Base-by-base conservation (phyloP, 768 basidiomycete species). In the Amanita exitialis region DNA sequence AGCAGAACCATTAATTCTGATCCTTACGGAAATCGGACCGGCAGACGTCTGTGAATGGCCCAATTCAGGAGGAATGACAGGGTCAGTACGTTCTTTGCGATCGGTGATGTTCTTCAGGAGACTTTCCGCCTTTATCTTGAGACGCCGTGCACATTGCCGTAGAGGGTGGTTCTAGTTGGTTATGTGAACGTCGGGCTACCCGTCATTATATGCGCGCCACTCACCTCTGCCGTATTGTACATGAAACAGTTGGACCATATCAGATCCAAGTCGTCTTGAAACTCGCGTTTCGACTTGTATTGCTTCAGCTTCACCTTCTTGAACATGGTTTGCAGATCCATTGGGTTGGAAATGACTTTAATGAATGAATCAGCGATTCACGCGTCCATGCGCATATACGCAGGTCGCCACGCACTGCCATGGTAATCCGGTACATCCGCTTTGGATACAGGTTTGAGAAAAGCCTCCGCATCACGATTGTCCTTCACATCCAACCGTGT, bases 221-320 rank as follows among this genome's bases (percentile, higher is more conserved):
- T 54, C 58, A 91, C 94, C 72, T 92, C 87, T 9, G 83, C 77
- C 15, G 89, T 84, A 65, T 99, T 99, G 66, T 98, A 98, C 4
- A 77, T 82, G 56, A 86, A 78, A 66, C 95, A 97, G 57, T 98
- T 99, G 42, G 82, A 81, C 96, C 96, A 99, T 57, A 99, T 97
- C 54, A 97, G 79, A 57, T 95, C 90, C 38, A 99, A 72, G 68
- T 99, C 96, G 53, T 89, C 85, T 56, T 86, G 85, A 67, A 99
- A 98, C 59, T 94, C 89, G 56, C 81, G 75, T 69, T 98, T 98
- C 27, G 83, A 90, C 68, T 94, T 93, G 77, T 96, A 97, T 44
- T 80, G 77, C 63, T 88, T 90, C 53, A 78, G 72, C 70, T 96
- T 98, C 63, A 97, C 86, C 68, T 94, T 94, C 76, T 83, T 91